These are phyloP conservation scores for Polyrhizophydium stewartii DNA, from an alignment of 371 early-diverging fungal species.

Conservation along the genomic window DNA sequence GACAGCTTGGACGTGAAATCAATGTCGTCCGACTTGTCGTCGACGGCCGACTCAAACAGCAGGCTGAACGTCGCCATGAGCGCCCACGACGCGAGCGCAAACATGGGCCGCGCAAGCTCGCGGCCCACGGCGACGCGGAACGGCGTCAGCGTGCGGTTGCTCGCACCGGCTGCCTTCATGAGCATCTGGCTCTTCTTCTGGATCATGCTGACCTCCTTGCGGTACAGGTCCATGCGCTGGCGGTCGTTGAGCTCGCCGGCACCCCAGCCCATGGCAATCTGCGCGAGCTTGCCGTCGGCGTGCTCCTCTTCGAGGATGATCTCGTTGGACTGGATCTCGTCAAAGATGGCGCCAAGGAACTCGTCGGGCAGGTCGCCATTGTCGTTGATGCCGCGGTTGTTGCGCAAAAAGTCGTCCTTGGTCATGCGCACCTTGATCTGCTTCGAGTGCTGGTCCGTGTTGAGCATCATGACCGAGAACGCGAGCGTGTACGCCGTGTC, in stretches of 20 bases:
- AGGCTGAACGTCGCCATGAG: constrained; percentile 48
- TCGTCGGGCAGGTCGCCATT: constrained; percentile 70
- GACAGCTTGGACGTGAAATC: not conserved
- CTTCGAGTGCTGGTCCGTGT: constrained; percentile 93
- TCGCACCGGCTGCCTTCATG: constrained; percentile 16
- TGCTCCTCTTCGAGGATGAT: constrained; percentile 89
- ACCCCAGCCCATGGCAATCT: constrained; percentile 45
- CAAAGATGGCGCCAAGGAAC: constrained; percentile 66
- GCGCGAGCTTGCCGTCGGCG: constrained; percentile 26
- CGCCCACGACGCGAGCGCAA: constrained; percentile 41
- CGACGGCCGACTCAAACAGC: constrained; percentile 39
- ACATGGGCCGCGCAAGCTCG: constrained; percentile 51
- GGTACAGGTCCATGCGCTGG: constrained; percentile 44
- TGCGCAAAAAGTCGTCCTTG: constrained; percentile 85
- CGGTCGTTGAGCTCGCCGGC: constrained; percentile 39
- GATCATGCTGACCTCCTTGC: constrained; percentile 41
- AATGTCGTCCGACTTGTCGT: constrained; percentile 17
- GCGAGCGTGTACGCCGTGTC: constrained; percentile 92
- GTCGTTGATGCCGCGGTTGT: constrained; percentile 92
- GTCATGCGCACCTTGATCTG: constrained; percentile 92
- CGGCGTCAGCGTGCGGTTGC: constrained; percentile 12
- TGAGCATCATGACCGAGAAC: constrained; percentile 92
- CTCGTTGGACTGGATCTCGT: constrained; percentile 80
- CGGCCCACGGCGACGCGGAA: constrained; percentile 32
- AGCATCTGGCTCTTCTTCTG: constrained; percentile 46